Conservation (phyloP, 768 basidiomycete species). For the Suillus spraguei region DNA sequence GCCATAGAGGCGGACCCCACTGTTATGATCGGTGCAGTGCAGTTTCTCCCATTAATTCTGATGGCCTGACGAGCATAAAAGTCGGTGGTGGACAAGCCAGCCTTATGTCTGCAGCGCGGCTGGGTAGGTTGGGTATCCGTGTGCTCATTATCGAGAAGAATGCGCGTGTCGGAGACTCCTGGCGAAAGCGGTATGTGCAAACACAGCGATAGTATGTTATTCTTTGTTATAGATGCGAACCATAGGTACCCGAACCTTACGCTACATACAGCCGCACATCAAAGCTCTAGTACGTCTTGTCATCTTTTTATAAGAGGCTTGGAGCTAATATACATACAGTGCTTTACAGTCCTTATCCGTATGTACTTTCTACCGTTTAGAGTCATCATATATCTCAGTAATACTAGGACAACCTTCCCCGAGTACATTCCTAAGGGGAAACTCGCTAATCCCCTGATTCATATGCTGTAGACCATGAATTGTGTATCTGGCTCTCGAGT, state of each 20-base stretch:
- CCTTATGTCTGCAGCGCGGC: neutral
- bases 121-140: neutral
- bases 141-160: neutral
- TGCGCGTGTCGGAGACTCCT: neutral
- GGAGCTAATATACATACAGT: neutral
- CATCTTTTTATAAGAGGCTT: neutral
- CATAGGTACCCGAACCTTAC: neutral
- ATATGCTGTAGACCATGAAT: neutral
- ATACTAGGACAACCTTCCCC: neutral
- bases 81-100: neutral
- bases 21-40: neutral
- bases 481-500: neutral
- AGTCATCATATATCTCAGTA: neutral
- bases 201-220: neutral
- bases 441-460: neutral
- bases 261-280: neutral
- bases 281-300: neutral
- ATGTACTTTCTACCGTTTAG: neutral
- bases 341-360: neutral
- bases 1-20: neutral
- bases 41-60: neutral
- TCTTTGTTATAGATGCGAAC: neutral
- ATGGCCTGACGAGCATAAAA: neutral
- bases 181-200: neutral
- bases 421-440: neutral